Conservation (phyloP, 139 green algal species). For the Pleodorina starrii region DNA sequence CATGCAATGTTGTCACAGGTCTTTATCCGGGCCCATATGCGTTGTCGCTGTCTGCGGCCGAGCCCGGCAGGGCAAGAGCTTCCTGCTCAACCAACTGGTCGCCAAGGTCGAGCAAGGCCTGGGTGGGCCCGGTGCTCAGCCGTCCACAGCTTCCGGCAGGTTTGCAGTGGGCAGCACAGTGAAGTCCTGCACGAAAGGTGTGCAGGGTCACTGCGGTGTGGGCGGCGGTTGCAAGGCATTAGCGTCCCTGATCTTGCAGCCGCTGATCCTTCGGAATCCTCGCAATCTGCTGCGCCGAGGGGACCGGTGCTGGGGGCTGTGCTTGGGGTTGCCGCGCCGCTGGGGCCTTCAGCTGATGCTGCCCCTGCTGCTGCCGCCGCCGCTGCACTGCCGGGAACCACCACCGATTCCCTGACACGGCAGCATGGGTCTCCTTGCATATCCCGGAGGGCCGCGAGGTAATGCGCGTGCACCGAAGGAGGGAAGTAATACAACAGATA, state of each 20-base stretch:
- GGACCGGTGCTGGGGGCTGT: background rate
- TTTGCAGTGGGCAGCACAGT: constrained; percentile 24
- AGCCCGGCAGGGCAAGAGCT: constrained; percentile 93
- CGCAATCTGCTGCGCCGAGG: background rate
- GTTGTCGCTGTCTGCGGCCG: constrained; percentile 92
- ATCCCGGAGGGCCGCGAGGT: no score
- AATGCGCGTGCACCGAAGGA: no score
- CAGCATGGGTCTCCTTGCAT: no score
- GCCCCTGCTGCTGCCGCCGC: no score
- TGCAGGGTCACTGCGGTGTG: background rate
- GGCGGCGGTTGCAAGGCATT: background rate
- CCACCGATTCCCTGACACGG: no score
- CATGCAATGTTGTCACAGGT: background rate
- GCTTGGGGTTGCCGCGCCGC: background rate
- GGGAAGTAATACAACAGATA: no score
- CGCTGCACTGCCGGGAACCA: no score
- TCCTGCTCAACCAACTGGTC: constrained; percentile 94
- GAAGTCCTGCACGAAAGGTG: constrained; percentile 21
- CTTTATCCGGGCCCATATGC: constrained; percentile 77
- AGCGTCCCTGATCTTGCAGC: background rate
- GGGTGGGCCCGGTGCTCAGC: no score
- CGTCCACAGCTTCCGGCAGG: background rate
- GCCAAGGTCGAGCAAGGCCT: background rate
- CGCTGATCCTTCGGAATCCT: background rate
- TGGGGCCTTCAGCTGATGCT: no score